These are phyloP conservation scores for Haemoproteus tartakovskyi DNA, from an alignment of 169 alveolate species.

Conservation along the genomic window DNA sequence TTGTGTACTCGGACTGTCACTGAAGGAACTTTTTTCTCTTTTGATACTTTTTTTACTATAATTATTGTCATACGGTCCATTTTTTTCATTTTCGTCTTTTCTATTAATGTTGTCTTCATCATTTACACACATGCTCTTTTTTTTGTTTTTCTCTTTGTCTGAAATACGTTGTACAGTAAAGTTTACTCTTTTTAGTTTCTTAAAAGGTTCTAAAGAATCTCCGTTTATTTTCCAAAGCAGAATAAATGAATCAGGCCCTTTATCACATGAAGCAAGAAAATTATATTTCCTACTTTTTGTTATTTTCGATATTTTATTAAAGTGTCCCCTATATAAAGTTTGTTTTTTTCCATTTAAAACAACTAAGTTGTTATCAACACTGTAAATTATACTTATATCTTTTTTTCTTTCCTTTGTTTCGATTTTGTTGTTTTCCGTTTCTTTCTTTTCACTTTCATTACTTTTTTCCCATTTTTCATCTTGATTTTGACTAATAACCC, in stretches of 20 bases:
- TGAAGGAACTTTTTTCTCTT: no score
- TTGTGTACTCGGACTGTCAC: neutral
- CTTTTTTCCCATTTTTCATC: neutral
- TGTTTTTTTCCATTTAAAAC: slow-evolving; percentile 43
- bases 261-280: slow-evolving; percentile 48
- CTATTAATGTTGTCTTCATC: neutral
- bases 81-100: neutral
- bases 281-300: slow-evolving; percentile 43
- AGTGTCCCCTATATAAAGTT: slow-evolving; percentile 47
- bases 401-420: neutral
- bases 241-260: slow-evolving; percentile 41
- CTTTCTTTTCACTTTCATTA: neutral
- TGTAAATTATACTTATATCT: slow-evolving; percentile 23
- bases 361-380: slow-evolving; percentile 59
- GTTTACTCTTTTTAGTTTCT: no score
- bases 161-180: neutral
- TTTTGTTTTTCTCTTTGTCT: neutral
- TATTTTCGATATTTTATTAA: slow-evolving; percentile 34
- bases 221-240: slow-evolving; percentile 29
- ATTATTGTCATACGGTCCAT: no score
- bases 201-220: slow-evolving; percentile 13
- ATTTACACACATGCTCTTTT: neutral
- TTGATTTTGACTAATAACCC: slow-evolving; percentile 1
- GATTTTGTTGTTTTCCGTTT: neutral
- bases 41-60: no score